Base-by-base conservation (phyloP, 1,139 yeast species). In the Suhomyces bolitotheri region DNA sequence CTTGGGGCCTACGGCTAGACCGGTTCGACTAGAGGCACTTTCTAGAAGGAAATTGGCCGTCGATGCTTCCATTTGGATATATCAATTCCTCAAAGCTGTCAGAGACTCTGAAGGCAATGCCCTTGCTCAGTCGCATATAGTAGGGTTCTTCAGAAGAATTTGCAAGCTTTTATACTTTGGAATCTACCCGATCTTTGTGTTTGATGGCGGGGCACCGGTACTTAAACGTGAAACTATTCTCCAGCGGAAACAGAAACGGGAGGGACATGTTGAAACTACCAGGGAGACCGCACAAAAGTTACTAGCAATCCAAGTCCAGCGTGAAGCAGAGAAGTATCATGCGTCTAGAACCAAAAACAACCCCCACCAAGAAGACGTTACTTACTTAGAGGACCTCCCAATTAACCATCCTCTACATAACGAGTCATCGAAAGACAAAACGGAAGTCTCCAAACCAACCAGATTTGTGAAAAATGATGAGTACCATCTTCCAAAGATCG, bases 11-110 rank as follows among this genome's bases (percentile, higher is more conserved):
- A 78, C 92, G 0, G 95, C 97, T 0, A 71, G 86, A 36, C 97
- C 98, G 0, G 96, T 92, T 3, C 72, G 92, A 36, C 71, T 94
- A 21, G 98, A 92, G 55, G 82, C 95, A 0, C 69, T 92, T 27
- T 66, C 79, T 13, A 78, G 89, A 41, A 84, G 84, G 56, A 71
- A 76, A 40, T 66, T 94, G 50, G 98, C 98, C 0, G 94, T 94
- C 8, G 99, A 94, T 67, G 99, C 98, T 0, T 90, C 97, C 2
- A 94, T 94, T 47, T 94, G 99, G 99, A 86, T 94, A 37, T 94
- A 94, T 56, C 99, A 94, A 58, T 94, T 94, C 54, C 66, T 94
- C 46, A 92, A 90, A 55, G 98, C 98, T 1, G 95, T 92, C 16
- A 72, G 98, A 49, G 96, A 89, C 54, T 65, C 77, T 28, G 85